Conservation (phyloP, 352 stramenopile genomes). For the Phytopythium chamaehyphon region DNA sequence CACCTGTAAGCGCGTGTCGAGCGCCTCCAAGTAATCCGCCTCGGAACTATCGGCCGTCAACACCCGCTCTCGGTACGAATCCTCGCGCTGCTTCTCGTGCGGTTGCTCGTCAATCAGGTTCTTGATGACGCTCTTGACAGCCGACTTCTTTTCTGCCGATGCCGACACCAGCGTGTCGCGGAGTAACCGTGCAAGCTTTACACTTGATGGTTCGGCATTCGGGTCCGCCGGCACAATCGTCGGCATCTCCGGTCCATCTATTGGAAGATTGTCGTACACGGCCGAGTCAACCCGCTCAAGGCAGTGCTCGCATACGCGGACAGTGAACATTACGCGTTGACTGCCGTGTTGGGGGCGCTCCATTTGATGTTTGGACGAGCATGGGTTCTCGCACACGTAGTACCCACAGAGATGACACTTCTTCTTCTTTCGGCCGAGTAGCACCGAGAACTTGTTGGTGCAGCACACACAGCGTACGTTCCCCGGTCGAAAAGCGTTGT, state of each 20-base stretch:
- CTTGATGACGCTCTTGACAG: conserved; percentile 42
- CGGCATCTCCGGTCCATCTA: conserved; percentile 11
- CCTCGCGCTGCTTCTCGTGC: background rate
- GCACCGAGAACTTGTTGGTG: conserved; percentile 19
- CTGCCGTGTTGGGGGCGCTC: conserved; percentile 8
- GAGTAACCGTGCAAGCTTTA: conserved; percentile 22
- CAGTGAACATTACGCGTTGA: conserved; percentile 5
- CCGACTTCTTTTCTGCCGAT: conserved; percentile 11
- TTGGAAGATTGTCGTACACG: conserved; percentile 25
- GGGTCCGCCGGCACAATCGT: conserved; percentile 12
- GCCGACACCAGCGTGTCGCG: conserved; percentile 28
- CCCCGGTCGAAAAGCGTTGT: conserved; percentile 11
- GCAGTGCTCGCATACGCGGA: conserved; percentile 31
- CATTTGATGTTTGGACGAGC: conserved; percentile 26
- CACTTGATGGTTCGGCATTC: conserved; percentile 14
- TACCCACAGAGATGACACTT: conserved; percentile 49
- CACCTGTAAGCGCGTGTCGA: conserved; percentile 17
- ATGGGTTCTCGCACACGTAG: conserved; percentile 37
- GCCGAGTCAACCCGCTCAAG: conserved; percentile 30
- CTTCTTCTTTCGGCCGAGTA: conserved; percentile 20
- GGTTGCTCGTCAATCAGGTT: conserved; percentile 25
- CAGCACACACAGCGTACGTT: conserved; percentile 46
- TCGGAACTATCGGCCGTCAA: conserved; percentile 18
- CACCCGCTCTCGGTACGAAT: background rate
- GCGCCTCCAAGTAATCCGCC: conserved; percentile 14